Percentiles rank a stretch among this genome's conserved stretches.
phyloP scores from a whole-genome alignment of 371 early-diverging fungal genomes.

The Apophysomyces variabilis region DNA sequence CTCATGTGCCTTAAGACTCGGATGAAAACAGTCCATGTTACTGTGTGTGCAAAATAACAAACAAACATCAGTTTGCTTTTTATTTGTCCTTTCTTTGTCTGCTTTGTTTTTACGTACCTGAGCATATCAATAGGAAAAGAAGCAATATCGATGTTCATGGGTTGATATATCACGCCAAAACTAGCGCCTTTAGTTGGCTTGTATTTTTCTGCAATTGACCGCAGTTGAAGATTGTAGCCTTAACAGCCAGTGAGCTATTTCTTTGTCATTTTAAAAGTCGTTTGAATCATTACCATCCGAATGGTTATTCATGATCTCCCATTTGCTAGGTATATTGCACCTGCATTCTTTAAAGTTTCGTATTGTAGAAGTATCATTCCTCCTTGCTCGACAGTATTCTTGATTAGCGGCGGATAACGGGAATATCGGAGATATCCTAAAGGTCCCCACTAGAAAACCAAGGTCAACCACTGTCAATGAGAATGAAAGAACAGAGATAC shows the following conservation, averaged over 20 bases:
- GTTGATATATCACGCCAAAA: constrained; percentile 18
- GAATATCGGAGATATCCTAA: constrained; percentile 20
- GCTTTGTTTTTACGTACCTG: constrained; percentile 3
- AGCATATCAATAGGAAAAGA: constrained; percentile 13
- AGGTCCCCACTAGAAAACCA: constrained; percentile 10
- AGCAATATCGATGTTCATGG: constrained; percentile 14
- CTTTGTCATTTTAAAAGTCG: background rate
- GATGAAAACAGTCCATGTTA: constrained; percentile 27
- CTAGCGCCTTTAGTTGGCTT: constrained; percentile 4
- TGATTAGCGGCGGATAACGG: constrained; percentile 11
- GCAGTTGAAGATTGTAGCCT: constrained; percentile 18
- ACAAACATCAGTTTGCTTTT: too few relatives aligned
- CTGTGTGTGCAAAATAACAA: background rate
- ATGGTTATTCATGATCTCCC: constrained; percentile 1
- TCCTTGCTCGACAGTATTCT: constrained; percentile 15
- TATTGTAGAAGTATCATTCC: constrained; percentile 1
- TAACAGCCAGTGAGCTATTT: too few relatives aligned
- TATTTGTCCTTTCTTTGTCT: too few relatives aligned
- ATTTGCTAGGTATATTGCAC: constrained; percentile 13
- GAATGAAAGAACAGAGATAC: background rate
- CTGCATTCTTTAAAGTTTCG: constrained; percentile 18
- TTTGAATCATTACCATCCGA: background rate
- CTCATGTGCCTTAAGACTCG: constrained; percentile 14
- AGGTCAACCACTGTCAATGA: background rate
- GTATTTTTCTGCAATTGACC: constrained; percentile 18